Base-by-base conservation (phyloP, 352 stramenopile genomes). In the Globisporangium echinulatum region DNA sequence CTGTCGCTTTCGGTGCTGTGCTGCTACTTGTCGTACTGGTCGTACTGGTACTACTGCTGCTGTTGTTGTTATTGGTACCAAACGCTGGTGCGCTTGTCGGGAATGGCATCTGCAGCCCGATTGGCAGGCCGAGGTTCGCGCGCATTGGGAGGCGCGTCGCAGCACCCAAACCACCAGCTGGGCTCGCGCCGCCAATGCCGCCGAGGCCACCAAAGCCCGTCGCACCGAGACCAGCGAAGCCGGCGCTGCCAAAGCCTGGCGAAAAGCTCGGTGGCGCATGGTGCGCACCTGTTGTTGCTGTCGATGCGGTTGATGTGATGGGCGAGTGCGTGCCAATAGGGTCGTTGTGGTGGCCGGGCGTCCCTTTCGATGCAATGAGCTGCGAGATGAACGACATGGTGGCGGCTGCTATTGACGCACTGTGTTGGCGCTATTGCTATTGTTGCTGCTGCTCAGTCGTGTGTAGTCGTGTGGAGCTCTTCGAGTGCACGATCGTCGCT, bases 361-460 rank as follows among this genome's bases (percentile, higher is more conserved):
- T 49, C 15, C 48, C 59, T 54, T 66, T 66, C 33, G 61, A 56
- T 33, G 59, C 60, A 42, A 65, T 65, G 51, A 66, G 54, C 36
- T 61, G 54, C 48, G 61, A 66, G 55, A 66, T 57, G 55, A 66
- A 66, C 48, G 61, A 66, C 61, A 54, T 48, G 54, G n/a, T 19
- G 4, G 43, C 43, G 1, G 42, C 42, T 47, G 49, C 38, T 49
- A 54, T 61, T 10, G 7, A 37, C 36, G 14, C 8, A 5, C 19
- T 7, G 47, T 33, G 48, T 9, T 37, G n/a, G 7, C 17, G 17
- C 48, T 42, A 40, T 4, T 42, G 44, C 37, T 36, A 15, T 9
- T 17, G 15, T 49, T 17, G 40, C 15, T 17, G 5, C 10, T 38
- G 19, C 44, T 52, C 40, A 33, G 25, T 33, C 25, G 25, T 33